phyloP scores from a whole-genome alignment of 208 protist species.

The Naegleria fowleri region DNA sequence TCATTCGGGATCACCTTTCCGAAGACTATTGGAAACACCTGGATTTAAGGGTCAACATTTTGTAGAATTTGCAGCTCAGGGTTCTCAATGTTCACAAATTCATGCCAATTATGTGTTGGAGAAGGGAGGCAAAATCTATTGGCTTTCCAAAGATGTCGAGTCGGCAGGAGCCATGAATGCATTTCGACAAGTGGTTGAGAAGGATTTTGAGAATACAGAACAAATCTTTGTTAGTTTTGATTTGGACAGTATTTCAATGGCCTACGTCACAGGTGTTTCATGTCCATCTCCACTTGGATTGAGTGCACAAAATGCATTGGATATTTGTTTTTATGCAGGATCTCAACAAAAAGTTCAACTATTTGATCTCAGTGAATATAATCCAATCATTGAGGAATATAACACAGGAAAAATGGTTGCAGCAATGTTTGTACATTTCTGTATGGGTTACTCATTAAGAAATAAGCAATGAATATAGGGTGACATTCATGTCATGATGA shows the following conservation, averaged over 20 bases:
- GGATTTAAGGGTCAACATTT: slow-evolving; percentile 45
- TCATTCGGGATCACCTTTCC: slow-evolving; percentile 64
- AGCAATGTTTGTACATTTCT: slow-evolving; percentile 61
- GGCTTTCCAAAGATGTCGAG: slow-evolving; percentile 28
- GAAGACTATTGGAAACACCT: slow-evolving; percentile 50
- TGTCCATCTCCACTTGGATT: slow-evolving; percentile 53
- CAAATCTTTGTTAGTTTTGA: slow-evolving; percentile 67
- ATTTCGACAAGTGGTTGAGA: neutral
- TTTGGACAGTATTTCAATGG: slow-evolving; percentile 51
- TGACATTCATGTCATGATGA: too few species aligned
- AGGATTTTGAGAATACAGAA: slow-evolving; percentile 29
- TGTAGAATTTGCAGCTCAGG: slow-evolving; percentile 67
- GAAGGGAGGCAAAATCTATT: slow-evolving; percentile 44
- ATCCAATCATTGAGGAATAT: slow-evolving; percentile 56
- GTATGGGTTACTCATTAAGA: slow-evolving; percentile 47
- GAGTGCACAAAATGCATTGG: slow-evolving; percentile 53
- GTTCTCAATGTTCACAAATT: slow-evolving; percentile 52
- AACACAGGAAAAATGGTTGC: slow-evolving; percentile 52
- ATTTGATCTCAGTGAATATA: slow-evolving; percentile 63
- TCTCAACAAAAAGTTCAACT: slow-evolving; percentile 43
- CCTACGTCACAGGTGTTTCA: slow-evolving; percentile 57
- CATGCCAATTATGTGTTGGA: slow-evolving; percentile 56
- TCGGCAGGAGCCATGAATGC: neutral
- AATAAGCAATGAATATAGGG: neutral
- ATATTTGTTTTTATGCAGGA: slow-evolving; percentile 57